A percentile compares a stretch with the other conserved stretches of the same genome.
These are phyloP conservation scores for Ramalina intermedia DNA, from an alignment of 495 filamentous ascomycete species.

Conservation along the genomic window DNA sequence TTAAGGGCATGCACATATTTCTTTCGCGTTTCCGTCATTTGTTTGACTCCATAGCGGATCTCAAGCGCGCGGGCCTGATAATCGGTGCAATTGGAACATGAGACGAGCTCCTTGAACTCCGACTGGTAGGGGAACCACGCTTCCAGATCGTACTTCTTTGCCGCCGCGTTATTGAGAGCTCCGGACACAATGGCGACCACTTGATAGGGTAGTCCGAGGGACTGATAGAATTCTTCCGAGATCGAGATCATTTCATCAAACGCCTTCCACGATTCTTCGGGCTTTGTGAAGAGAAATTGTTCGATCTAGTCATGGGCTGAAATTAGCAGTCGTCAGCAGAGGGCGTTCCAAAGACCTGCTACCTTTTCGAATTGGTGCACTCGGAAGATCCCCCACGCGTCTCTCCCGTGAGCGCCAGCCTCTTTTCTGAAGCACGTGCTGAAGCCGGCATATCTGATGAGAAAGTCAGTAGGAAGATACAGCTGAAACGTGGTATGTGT, in stretches of 20 bases:
- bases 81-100: constrained; percentile 90
- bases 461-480: not conserved
- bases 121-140: constrained; percentile 95
- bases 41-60: constrained; percentile 70
- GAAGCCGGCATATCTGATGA: constrained; percentile 66
- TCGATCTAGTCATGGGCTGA: constrained; percentile 45
- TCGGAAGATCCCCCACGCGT: constrained; percentile 96
- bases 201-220: constrained; percentile 74
- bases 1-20: constrained; percentile 91
- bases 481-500: constrained; percentile 3
- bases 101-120: constrained; percentile 96
- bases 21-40: constrained; percentile 67
- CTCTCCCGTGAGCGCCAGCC: constrained; percentile 80
- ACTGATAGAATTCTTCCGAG: constrained; percentile 90
- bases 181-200: constrained; percentile 89
- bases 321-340: not conserved
- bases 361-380: constrained; percentile 98
- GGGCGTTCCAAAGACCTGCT: constrained; percentile 2
- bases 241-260: constrained; percentile 85
- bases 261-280: constrained; percentile 84
- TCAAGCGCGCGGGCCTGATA: constrained; percentile 84
- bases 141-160: constrained; percentile 93
- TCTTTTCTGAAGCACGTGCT: constrained; percentile 92
- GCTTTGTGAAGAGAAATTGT: constrained; percentile 87
- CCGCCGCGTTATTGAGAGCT: constrained; percentile 81